phyloP scores from a whole-genome alignment of 2,329 filamentous ascomycete genomes.

The Cladosporium oxysporum region DNA sequence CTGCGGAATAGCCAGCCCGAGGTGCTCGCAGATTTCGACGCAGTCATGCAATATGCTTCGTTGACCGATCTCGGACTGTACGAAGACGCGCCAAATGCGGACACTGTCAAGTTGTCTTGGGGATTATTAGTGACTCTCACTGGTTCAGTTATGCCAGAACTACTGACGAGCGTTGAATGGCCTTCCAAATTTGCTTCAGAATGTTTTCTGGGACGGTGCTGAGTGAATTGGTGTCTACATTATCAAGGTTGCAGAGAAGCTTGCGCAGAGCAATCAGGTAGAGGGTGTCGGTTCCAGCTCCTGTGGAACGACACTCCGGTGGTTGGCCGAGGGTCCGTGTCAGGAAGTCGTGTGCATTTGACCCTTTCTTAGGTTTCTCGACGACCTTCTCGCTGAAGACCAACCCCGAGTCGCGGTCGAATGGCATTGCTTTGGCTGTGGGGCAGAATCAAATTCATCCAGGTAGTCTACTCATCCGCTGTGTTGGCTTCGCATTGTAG shows the following conservation, averaged over 20 bases:
- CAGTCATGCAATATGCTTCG: neutral
- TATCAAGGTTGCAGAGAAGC: slow-evolving; percentile 23
- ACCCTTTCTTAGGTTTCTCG: neutral
- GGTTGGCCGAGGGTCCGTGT: neutral
- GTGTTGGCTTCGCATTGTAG: neutral
- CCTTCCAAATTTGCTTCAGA: slow-evolving; percentile 24
- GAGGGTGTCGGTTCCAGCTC: slow-evolving; percentile 18
- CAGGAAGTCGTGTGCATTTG: neutral
- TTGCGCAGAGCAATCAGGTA: slow-evolving; percentile 22
- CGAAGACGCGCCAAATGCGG: slow-evolving; percentile 22
- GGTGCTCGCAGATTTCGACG: neutral
- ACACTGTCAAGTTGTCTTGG: slow-evolving; percentile 16
- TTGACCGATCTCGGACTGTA: slow-evolving; percentile 1
- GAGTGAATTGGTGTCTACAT: slow-evolving; percentile 23
- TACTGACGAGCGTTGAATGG: slow-evolving; percentile 20
- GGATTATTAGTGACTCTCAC: neutral
- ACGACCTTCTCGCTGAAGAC: slow-evolving; percentile 24
- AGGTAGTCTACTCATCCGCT: neutral
- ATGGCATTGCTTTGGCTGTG: neutral
- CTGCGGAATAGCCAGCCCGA: neutral
- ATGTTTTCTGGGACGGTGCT: slow-evolving; percentile 19
- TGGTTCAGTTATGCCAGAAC: neutral
- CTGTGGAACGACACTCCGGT: neutral
- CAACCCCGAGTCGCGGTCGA: slow-evolving; percentile 23
- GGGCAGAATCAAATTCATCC: neutral